These are phyloP conservation scores for Thuidium tamariscinum DNA, from an alignment of 225 moss, liverwort and hornwort species.

Conservation along the genomic window DNA sequence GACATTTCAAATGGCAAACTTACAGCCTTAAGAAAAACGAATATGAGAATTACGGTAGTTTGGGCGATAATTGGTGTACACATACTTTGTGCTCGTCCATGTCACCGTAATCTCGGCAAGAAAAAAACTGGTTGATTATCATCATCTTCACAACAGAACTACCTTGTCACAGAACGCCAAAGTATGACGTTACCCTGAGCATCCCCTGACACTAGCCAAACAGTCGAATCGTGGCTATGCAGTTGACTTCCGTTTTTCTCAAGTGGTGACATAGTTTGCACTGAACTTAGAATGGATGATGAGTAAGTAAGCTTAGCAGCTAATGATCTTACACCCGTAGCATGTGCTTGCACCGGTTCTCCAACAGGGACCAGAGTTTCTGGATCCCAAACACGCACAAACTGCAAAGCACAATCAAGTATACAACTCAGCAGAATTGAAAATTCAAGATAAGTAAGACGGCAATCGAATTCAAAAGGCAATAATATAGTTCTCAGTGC, in stretches of 20 bases:
- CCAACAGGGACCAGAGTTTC: constrained; percentile 9
- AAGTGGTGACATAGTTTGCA: background rate
- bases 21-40: background rate
- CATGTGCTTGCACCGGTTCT: constrained; percentile 15
- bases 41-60: no score
- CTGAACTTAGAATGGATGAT: background rate
- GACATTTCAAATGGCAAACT: background rate
- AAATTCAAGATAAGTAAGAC: background rate
- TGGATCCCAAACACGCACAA: constrained; percentile 26
- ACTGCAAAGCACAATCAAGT: constrained; percentile 7
- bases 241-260: background rate
- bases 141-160: background rate
- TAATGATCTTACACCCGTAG: constrained; percentile 13
- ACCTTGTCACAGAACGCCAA: background rate
- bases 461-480: background rate
- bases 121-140: background rate
- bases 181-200: constrained; percentile 14
- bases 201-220: constrained; percentile 27
- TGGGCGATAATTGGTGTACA: background rate
- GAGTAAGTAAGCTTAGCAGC: background rate
- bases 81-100: background rate
- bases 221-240: background rate
- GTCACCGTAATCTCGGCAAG: background rate
- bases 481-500: background rate
- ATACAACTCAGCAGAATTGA: background rate